Evolutionary conservation across 2,329 filamentous ascomycete genomes (phyloP).

Genomic region (Cyphellophora attinorum): DNA sequence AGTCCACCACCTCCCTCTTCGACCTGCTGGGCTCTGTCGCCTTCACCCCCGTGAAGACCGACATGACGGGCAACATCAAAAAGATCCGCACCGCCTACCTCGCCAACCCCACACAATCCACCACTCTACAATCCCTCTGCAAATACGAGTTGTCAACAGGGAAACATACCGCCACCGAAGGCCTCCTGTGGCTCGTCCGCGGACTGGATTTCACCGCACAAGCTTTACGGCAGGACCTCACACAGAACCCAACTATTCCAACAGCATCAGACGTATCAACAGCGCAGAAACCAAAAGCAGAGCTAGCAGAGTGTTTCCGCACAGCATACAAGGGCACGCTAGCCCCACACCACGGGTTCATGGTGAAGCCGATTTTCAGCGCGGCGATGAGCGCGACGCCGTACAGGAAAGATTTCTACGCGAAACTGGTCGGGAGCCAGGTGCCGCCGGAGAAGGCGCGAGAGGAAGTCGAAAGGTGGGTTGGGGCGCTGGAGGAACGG

Average conservation of each 20-base stretch:
- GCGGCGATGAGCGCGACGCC: constrained; percentile 89
- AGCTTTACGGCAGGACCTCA: constrained; percentile 51
- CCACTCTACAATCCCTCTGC: constrained; percentile 75
- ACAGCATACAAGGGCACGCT: constrained; percentile 75
- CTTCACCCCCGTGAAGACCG: constrained; percentile 82
- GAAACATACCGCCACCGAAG: constrained; percentile 82
- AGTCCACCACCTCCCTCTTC: constrained; percentile 79
- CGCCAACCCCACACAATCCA: constrained; percentile 67
- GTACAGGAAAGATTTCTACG: constrained; percentile 88
- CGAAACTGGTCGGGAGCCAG: constrained; percentile 53
- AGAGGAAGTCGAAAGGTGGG: constrained; percentile 54
- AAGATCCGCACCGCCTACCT: constrained; percentile 82
- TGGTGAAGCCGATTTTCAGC: constrained; percentile 86
- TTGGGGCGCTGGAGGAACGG: constrained; percentile 66
- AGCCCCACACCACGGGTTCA: constrained; percentile 80
- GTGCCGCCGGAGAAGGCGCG: not conserved
- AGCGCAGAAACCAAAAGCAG: constrained; percentile 22
- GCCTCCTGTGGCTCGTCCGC: constrained; percentile 83
- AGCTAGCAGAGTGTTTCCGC: constrained; percentile 77
- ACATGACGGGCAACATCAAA: constrained; percentile 89
- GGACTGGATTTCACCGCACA: constrained; percentile 89
- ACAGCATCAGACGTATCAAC: constrained; percentile 11
- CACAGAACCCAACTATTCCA: too few species aligned
- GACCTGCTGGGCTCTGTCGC: constrained; percentile 59
- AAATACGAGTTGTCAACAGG: constrained; percentile 80